Percentiles rank a stretch among this genome's conserved stretches.
Evolutionary conservation across 192 early-diverging fungal species (phyloP).

Genomic region (Podila epigama): DNA sequence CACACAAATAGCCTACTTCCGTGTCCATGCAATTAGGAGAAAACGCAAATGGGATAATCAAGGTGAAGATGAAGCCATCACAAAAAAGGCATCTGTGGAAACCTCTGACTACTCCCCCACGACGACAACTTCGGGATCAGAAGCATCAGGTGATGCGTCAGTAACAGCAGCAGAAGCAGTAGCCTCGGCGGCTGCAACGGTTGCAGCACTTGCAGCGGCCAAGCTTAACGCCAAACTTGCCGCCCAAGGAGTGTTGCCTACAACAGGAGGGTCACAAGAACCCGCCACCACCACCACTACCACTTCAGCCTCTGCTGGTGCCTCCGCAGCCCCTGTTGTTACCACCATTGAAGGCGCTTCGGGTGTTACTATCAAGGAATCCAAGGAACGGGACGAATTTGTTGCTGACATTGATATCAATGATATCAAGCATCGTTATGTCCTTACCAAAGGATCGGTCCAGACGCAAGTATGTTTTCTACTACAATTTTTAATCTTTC

Average conservation of each 20-base stretch:
- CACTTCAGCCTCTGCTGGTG: neutral
- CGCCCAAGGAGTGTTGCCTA: slow-evolving; percentile 48
- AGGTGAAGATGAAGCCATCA: slow-evolving; percentile 11
- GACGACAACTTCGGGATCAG: neutral
- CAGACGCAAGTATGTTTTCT: slow-evolving; percentile 61
- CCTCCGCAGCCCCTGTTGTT: neutral
- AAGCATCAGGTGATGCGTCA: neutral
- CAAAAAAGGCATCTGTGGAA: slow-evolving; percentile 3
- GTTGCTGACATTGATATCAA: slow-evolving; percentile 80
- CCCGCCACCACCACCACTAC: neutral
- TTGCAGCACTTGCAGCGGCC: slow-evolving; percentile 59
- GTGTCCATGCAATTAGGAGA: slow-evolving; percentile 8
- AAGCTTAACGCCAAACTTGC: slow-evolving; percentile 62
- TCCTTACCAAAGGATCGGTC: slow-evolving; percentile 78
- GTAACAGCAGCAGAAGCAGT: slow-evolving; percentile 12
- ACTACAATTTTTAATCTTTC: too few relatives aligned
- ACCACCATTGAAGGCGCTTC: neutral
- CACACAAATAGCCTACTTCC: neutral
- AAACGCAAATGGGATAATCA: slow-evolving; percentile 47
- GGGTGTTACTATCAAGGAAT: slow-evolving; percentile 3
- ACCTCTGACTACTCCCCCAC: neutral
- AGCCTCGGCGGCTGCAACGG: too few relatives aligned
- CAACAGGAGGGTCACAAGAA: neutral
- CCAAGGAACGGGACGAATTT: slow-evolving; percentile 60
- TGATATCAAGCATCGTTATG: slow-evolving; percentile 79